A percentile compares a stretch with the other conserved stretches of the same genome.
These are phyloP conservation scores for Lyophyllum decastes DNA, from an alignment of 768 basidiomycete species.

Conservation along the genomic window DNA sequence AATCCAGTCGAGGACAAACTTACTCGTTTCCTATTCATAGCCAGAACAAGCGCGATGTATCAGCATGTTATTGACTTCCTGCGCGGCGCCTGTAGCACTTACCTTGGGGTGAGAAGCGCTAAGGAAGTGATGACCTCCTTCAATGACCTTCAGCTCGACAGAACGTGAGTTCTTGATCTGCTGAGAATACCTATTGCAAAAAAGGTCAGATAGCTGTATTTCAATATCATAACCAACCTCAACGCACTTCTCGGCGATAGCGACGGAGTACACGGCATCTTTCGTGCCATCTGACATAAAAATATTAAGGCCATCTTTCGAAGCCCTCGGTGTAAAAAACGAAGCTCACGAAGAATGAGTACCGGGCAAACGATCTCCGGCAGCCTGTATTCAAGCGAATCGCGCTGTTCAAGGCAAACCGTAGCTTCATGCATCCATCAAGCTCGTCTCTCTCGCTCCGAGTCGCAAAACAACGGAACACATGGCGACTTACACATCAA, in stretches of 20 bases:
- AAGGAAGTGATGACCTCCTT: not conserved
- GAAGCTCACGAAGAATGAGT: not conserved
- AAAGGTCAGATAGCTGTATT: not conserved
- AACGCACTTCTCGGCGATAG: not conserved
- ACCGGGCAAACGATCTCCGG: not conserved
- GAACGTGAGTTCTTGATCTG: not conserved
- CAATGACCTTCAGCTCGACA: not conserved
- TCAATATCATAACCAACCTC: not conserved
- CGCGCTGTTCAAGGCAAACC: not conserved
- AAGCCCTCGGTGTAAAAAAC: not conserved
- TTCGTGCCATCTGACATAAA: not conserved
- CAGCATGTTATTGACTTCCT: not conserved
- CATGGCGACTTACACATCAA: not conserved
- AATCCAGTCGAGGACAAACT: not conserved
- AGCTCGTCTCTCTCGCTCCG: not conserved
- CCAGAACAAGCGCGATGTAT: not conserved
- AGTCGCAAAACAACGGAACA: not conserved
- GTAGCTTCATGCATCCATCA: not conserved
- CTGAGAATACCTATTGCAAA: not conserved
- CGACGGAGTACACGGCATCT: not conserved
- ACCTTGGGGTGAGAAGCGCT: not conserved
- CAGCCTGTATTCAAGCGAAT: not conserved
- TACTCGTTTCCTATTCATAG: not conserved
- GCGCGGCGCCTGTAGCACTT: not conserved
- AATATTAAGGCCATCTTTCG: not conserved